Evolutionary conservation across 345 rosid species (phyloP), one percentile per base, ranked within the genome.

Genomic region (Populus euphratica): DNA sequence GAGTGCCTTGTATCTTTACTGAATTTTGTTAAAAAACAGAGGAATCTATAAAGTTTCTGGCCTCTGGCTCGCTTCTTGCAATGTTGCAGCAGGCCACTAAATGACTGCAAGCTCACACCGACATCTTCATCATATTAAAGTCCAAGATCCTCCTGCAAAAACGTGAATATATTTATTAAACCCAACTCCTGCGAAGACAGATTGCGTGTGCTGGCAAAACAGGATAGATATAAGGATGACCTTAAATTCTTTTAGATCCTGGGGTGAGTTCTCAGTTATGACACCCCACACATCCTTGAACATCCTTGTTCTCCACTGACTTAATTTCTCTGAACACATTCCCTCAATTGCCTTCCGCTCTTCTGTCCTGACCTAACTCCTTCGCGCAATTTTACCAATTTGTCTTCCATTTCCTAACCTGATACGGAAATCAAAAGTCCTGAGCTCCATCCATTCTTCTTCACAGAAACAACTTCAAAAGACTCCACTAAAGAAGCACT

Each of bases 261-360:
- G 90, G 20, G 98, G 90, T 1, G 86, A 90, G 85, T 90, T 94
- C 85, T 96, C 98, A 14, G 97, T 91, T 59, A 92, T 88, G 61
- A 93, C 80, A 86, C 94, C 98, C 98, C 97, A 94, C 43, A 96
- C 77, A 75, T 96, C 97, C 86, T 85, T 92, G 86, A 94, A 92
- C 93, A 94, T 96, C 85, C 98, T 89, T 83, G 89, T 92, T 83
- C 97, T 83, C 98, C 97, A 96, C 54, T 91, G 97, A 49, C 81
- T 91, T 21, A 91, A 68, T 77, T 88, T 91, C 64, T 88, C 95
- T 0, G 88, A 76, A 79, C 76, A 93, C 83, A 87, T 81, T 6
- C 86, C 88, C 69, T 89, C 88, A 65, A 93, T 85, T 23, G 87
- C 89, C 77, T 87, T 89, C 75, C 88, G 83, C 73, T 91, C 98